Conservation (phyloP, 1,284 basidiomycete species). For the Athelia sp. region DNA sequence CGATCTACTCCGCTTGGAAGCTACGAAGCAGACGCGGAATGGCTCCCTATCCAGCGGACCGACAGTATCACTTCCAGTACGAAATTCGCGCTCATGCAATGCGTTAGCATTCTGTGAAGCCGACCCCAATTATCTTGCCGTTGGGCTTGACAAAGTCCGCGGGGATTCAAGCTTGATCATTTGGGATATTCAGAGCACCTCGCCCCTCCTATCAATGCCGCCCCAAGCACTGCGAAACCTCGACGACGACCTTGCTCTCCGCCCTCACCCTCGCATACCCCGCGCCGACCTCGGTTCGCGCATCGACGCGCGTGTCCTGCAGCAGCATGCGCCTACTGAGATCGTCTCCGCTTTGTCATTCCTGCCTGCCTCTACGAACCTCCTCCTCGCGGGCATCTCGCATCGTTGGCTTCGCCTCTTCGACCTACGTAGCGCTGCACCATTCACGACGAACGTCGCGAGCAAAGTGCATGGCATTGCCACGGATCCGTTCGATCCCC, state of each 20-base stretch:
- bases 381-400: constrained; percentile 64
- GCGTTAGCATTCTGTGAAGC: constrained; percentile 61
- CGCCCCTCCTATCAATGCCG: constrained; percentile 31
- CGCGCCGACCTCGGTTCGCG: constrained; percentile 45
- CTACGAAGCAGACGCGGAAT: constrained; percentile 49
- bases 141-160: constrained; percentile 73
- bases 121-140: constrained; percentile 72
- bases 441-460: constrained; percentile 42
- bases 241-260: constrained; percentile 7
- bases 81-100: constrained; percentile 64
- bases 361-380: constrained; percentile 52
- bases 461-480: constrained; percentile 66
- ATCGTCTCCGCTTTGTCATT: constrained; percentile 64
- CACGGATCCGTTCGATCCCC: constrained; percentile 61
- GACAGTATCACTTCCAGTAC: constrained; percentile 49
- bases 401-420: constrained; percentile 64
- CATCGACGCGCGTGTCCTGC: constrained; percentile 51
- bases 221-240: constrained; percentile 3
- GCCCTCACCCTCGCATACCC: constrained; percentile 43
- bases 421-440: constrained; percentile 49
- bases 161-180: constrained; percentile 69
- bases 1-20: constrained; percentile 66
- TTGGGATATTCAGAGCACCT: constrained; percentile 63
- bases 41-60: constrained; percentile 53
- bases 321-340: constrained; percentile 64